Evolutionary conservation across 2,329 filamentous ascomycete species (phyloP), one percentile per base, ranked within the genome.

Genomic region (Penicillium sp.): DNA sequence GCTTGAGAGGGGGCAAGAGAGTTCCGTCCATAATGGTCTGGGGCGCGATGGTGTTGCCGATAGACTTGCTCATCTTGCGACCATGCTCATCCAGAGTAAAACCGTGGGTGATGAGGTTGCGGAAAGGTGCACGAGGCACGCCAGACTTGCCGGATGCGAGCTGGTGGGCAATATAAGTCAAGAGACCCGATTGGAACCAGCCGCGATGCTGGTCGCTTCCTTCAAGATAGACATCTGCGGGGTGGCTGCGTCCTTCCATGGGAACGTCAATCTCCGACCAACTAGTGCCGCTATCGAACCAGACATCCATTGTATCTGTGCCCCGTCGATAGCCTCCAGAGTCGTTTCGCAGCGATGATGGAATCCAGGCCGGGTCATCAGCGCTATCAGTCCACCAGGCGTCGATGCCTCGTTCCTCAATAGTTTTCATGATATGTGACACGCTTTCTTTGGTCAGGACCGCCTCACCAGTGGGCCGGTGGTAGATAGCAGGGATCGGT

Each of bases 31-130:
- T 95, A 63, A 99, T 92, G 60, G 96, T 82, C 7, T 84, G 80
- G 0, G 93, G 93, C 0, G 86, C 83, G 55, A 98, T 86, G 27
- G 90, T 88, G 69, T 99, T 99, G 16, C 95, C 95, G 1, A 97
- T 78, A 0, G 92, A 97, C 75, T 99, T 99, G 71, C 93, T 97
- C 95, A 99, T 99, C 75, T 99, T 99, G 71, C 90, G 91, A n/a
- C 93, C 93, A 35, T 90, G 79, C 49, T 89, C 83, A 67, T 99
- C 95, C 2, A 99, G 84, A 0, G 91, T 93, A 72, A 99, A 99
- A 1, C 95, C 95, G 70, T 99, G 95, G 0, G 95, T 99, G 59
- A 97, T 88, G n/a, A 99, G 81, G 3, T 86, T 90, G 69, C 87
- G 90, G 79, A 96, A 99, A 0, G 95, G 95, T 0, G 93, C 82